Conservation (phyloP, 345 rosid species). For the Salix arbutifolia region DNA sequence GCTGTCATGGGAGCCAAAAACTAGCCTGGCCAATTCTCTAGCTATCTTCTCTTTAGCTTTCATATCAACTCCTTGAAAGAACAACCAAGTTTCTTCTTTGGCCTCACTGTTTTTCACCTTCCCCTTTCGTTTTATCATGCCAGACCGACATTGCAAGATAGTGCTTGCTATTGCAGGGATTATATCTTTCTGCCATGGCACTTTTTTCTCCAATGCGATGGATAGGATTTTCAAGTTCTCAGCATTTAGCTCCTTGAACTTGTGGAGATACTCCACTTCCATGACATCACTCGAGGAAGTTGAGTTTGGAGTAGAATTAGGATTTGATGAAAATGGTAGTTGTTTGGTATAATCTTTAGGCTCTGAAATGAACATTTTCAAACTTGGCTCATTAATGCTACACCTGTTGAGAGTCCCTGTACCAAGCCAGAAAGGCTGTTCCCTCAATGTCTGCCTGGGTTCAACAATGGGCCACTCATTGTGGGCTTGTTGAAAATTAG, state of each 20-base stretch:
- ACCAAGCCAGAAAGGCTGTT: conserved; percentile 28
- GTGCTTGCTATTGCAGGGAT: conserved; percentile 29
- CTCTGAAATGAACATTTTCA: conserved; percentile 47
- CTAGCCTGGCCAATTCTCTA: conserved; percentile 22
- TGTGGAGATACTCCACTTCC: conserved; percentile 48
- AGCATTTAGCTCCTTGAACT: conserved; percentile 53
- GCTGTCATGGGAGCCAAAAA: conserved; percentile 40
- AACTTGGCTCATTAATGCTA: conserved; percentile 21
- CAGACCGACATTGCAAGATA: conserved; percentile 27
- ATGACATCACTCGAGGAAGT: conserved; percentile 60
- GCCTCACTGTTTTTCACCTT: conserved; percentile 2
- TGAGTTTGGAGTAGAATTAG: conserved; percentile 57
- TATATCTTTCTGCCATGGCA: conserved; percentile 26
- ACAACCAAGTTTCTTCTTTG: conserved; percentile 31
- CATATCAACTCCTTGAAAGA: conserved; percentile 27
- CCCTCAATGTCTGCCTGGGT: conserved; percentile 36
- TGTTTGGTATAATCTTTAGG: conserved; percentile 29
- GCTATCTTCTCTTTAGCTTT: conserved; percentile 30
- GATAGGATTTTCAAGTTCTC: conserved; percentile 23
- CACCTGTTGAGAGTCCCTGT: conserved; percentile 8
- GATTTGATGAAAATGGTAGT: conserved; percentile 25
- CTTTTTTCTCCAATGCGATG: conserved; percentile 21
- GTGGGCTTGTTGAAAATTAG: conserved; percentile 33
- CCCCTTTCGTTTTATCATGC: conserved; percentile 19
- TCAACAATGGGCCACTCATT: conserved; percentile 48